Base-by-base conservation (phyloP, 495 filamentous ascomycete species). In the Ramalina intermedia region DNA sequence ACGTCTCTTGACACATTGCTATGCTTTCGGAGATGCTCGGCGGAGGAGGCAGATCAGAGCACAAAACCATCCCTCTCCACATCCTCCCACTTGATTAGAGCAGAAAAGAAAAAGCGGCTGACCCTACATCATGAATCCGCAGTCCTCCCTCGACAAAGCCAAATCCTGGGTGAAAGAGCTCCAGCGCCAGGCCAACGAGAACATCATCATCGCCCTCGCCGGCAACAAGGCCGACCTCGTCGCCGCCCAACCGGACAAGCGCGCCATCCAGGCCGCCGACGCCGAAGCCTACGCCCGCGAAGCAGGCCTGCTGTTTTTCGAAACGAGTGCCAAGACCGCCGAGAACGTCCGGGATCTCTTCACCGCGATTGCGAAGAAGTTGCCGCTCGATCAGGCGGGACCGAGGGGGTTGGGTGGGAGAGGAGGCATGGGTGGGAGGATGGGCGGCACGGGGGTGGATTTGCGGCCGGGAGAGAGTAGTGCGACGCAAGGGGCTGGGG, bases 151-250 rank as follows among this genome's bases (percentile, higher is more conserved):
- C 49, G 91, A 98, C 68, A 98, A 98, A 72, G 91, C 91, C 49
- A 98, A 98, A 64, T 80, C 87, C 27, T 98, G 91, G 91, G 88
- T 98, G n/a, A 96, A 96, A 67, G 93, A 98, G 60, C 78, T 98
- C 35, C 93, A 98, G 67, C 79, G 91, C 51, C 91, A 98, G 71
- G 93, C 93, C 37, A 96, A 96, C 69, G 91, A 96, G 68, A 96
- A 96, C 66, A 96, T 98, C 65, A 87, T 98, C 59, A 98, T 98
- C 64, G 91, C 91, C 26, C 76, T 98, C 21, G 91, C 93, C 26
- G 91, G 91, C 41, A 98, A 98, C 75, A 98, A 98, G 70, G 68
- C 94, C 53, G 91, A 98, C 75, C 70, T 98, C 52, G 91, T 94
- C 43, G 81, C 77, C 44, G 86, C 87, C 57, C 80, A 82, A 53